Base-by-base conservation (phyloP, 352 stramenopile species). In the Pythium folliculosum region DNA sequence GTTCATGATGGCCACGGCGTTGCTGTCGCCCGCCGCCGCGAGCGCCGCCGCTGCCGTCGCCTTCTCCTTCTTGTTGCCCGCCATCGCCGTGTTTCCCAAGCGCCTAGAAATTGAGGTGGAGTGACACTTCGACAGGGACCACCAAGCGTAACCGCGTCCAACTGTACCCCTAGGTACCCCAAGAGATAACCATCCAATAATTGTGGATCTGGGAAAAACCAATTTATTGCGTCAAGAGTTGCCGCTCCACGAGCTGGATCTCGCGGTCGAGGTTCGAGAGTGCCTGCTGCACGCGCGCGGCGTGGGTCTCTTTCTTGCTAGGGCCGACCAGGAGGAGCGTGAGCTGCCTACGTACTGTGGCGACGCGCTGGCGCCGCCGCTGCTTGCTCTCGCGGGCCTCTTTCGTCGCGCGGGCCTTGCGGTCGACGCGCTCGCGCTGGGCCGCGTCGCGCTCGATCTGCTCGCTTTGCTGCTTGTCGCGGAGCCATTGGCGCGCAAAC, bases 191-290 rank as follows among this genome's bases (percentile, higher is more conserved):
- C 27, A 32, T 5, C 27, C 27, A 63, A 44, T 48, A 49, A 62
- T 62, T 61, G 38, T 21, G 43, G 2, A 43, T 17, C 10, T 5
- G 23, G 40, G 13, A 6, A 1, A 19, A 3, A 19, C 14, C 52
- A 61, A 47, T 69, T 69, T 63, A 43, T 49, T 63, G 45, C 0
- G 32, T 47, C 5, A 21, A 3, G 10, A 73, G 38, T 48, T 66
- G 55, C 3, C 55, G 58, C 55, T 75, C 72, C 14, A 78, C 73
- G 30, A 70, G 19, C 30, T 50, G 25, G 68, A 81, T 73, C 60
- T 83, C 73, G 32, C 60, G 73, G 44, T 83, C 76, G 35, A 83
- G 66, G 55, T 83, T 79, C 62, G 55, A 54, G 37, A 83, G 47
- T 1, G 76, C 73, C 45, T 81, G 65, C 25, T 77, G 38, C 43